Conservation (phyloP, 805 yeast genomes). For the Candida verbasci region DNA sequence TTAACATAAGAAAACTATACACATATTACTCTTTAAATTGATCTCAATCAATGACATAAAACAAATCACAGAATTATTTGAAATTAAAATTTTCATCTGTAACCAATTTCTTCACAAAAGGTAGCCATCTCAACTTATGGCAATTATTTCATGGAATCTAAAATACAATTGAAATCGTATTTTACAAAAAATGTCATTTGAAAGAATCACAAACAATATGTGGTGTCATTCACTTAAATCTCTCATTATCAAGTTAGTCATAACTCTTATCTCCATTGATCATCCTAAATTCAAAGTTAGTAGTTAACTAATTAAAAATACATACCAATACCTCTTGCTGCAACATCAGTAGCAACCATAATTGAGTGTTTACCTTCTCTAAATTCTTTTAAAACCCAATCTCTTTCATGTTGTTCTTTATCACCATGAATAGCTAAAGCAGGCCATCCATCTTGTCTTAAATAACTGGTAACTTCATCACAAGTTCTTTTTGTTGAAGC, state of each 20-base stretch:
- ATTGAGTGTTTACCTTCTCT: constrained; percentile 89
- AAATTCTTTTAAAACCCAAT: constrained; percentile 95
- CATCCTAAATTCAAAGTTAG: background rate
- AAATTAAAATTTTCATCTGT: background rate
- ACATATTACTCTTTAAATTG: constrained; percentile 6
- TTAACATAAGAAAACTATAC: constrained; percentile 5
- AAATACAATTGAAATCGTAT: too few species aligned
- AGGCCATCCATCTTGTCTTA: constrained; percentile 97
- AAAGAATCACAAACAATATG: constrained; percentile 6
- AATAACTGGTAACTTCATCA: constrained; percentile 87
- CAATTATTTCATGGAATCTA: too few species aligned
- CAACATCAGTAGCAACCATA: constrained; percentile 99
- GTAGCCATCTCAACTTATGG: background rate
- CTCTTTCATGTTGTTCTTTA: constrained; percentile 96
- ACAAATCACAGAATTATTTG: background rate
- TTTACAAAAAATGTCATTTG: constrained; percentile 4
- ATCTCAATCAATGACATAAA: constrained; percentile 4
- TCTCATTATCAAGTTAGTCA: constrained; percentile 1
- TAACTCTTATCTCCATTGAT: too few species aligned
- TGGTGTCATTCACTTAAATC: constrained; percentile 1
- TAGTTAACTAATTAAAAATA: constrained; percentile 22
- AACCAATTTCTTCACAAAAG: constrained; percentile 1
- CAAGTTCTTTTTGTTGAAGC: constrained; percentile 98
- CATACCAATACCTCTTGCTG: constrained; percentile 99
- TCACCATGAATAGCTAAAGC: constrained; percentile 99